phyloP scores from a whole-genome alignment of 768 basidiomycete species.

The Pisolithus microcarpus region DNA sequence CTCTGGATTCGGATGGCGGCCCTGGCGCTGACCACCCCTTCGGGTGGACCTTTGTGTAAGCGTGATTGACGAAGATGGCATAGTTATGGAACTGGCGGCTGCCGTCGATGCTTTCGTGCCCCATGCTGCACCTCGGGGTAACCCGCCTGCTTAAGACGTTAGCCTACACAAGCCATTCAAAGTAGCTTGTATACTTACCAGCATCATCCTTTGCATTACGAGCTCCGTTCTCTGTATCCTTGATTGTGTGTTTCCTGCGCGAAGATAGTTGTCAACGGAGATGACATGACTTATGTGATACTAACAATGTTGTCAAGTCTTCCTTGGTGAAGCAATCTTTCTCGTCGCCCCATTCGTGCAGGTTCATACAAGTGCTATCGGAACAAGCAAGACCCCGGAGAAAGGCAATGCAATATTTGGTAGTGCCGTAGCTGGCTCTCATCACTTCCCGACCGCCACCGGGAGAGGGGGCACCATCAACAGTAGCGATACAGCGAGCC shows the following conservation, averaged over 20 bases:
- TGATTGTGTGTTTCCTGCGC: slow-evolving; percentile 84
- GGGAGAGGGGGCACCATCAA: slow-evolving; percentile 90
- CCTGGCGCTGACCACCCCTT: slow-evolving; percentile 43
- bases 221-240: slow-evolving; percentile 71
- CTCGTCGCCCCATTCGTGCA: slow-evolving; percentile 99
- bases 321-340: slow-evolving; percentile 97
- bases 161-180: not conserved
- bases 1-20: slow-evolving; percentile 36
- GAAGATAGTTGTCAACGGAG: not conserved
- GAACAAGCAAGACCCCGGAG: slow-evolving; percentile 78
- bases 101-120: slow-evolving; percentile 36
- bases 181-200: slow-evolving; percentile 27
- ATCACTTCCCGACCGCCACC: slow-evolving; percentile 83
- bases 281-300: slow-evolving; percentile 13
- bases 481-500: slow-evolving; percentile 82
- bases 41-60: slow-evolving; percentile 33
- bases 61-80: slow-evolving; percentile 14
- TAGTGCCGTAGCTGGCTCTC: slow-evolving; percentile 92
- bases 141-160: slow-evolving; percentile 27
- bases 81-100: slow-evolving; percentile 8
- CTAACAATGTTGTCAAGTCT: slow-evolving; percentile 85
- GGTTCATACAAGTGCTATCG: slow-evolving; percentile 85
- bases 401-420: slow-evolving; percentile 96
- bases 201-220: slow-evolving; percentile 55
- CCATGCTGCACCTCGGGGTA: slow-evolving; percentile 69